Evolutionary conservation across 331 rosid genomes (phyloP).

Genomic region (Telfairia occidentalis): DNA sequence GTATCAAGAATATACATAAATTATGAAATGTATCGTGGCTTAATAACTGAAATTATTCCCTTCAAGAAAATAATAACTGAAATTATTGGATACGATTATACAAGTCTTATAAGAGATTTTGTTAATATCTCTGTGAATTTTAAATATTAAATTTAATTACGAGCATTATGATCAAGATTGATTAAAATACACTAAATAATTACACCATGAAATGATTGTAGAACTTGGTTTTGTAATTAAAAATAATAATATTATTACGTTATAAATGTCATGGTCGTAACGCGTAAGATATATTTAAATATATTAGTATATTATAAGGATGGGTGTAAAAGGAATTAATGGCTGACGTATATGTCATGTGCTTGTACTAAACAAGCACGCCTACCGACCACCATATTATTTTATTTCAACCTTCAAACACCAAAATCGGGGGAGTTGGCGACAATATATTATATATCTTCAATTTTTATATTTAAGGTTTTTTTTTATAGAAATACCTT

Average conservation of each 20-base stretch:
- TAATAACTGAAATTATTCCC: background rate
- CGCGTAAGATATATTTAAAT: background rate
- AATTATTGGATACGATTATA: background rate
- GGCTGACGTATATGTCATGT: constrained; percentile 10
- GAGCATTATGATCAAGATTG: background rate
- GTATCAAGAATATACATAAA: background rate
- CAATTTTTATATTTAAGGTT: background rate
- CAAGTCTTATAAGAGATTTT: background rate
- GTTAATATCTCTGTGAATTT: background rate
- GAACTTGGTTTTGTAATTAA: background rate
- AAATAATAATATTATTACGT: background rate
- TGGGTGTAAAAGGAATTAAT: constrained; percentile 10
- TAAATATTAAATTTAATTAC: background rate
- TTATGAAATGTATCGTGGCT: background rate
- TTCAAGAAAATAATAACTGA: too few relatives aligned
- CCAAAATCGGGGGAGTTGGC: background rate
- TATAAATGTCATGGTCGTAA: background rate
- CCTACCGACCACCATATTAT: constrained; percentile 10
- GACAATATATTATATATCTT: background rate
- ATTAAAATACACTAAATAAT: background rate
- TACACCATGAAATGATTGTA: background rate
- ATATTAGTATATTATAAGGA: background rate
- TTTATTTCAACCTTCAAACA: background rate
- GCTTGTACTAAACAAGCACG: constrained; percentile 7
- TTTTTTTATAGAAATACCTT: too few relatives aligned